phyloP scores from a whole-genome alignment of 495 filamentous ascomycete species.

The Chaetomidium leptoderma region DNA sequence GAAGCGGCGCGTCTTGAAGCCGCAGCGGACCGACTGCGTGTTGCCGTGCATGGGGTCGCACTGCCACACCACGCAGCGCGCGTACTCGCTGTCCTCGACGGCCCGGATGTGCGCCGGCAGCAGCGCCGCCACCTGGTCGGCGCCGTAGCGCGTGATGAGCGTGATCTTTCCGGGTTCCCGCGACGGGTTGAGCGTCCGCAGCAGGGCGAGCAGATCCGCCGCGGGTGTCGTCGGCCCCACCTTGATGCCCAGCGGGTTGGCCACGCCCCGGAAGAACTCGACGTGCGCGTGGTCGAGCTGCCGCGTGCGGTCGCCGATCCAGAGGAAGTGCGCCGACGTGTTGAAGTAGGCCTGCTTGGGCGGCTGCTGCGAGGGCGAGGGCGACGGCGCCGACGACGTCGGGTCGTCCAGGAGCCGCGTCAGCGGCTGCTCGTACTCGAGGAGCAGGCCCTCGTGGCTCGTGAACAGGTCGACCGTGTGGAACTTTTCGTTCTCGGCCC shows the following conservation, averaged over 20 bases:
- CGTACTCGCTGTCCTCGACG: slow-evolving; percentile 64
- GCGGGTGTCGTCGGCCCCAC: slow-evolving; percentile 78
- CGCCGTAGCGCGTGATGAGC: slow-evolving; percentile 92
- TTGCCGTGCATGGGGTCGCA: slow-evolving; percentile 99
- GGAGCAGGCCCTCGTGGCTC: slow-evolving; percentile 87
- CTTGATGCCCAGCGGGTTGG: slow-evolving; percentile 94
- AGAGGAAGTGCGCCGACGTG: slow-evolving; percentile 95
- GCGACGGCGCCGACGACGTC: too few relatives aligned
- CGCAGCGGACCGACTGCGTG: slow-evolving; percentile 61
- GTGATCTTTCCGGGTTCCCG: slow-evolving; percentile 87
- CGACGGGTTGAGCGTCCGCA: slow-evolving; percentile 78
- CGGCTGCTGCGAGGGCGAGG: slow-evolving; percentile 15
- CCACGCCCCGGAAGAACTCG: slow-evolving; percentile 93
- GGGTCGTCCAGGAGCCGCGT: slow-evolving; percentile 73
- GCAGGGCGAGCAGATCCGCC: slow-evolving; percentile 66
- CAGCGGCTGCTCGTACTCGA: slow-evolving; percentile 89
- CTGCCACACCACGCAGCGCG: slow-evolving; percentile 86
- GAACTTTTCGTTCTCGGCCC: slow-evolving; percentile 81
- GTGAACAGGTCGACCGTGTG: slow-evolving; percentile 95
- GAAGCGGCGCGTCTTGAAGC: slow-evolving; percentile 87
- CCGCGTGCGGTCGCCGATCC: slow-evolving; percentile 95
- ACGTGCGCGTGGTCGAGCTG: slow-evolving; percentile 90
- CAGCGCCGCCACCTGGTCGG: slow-evolving; percentile 61
- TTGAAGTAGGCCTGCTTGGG: slow-evolving; percentile 61
- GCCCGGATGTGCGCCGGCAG: slow-evolving; percentile 81